These are phyloP conservation scores for Pleoardoris graminearum DNA, from an alignment of 2,329 filamentous ascomycete species.

Conservation along the genomic window DNA sequence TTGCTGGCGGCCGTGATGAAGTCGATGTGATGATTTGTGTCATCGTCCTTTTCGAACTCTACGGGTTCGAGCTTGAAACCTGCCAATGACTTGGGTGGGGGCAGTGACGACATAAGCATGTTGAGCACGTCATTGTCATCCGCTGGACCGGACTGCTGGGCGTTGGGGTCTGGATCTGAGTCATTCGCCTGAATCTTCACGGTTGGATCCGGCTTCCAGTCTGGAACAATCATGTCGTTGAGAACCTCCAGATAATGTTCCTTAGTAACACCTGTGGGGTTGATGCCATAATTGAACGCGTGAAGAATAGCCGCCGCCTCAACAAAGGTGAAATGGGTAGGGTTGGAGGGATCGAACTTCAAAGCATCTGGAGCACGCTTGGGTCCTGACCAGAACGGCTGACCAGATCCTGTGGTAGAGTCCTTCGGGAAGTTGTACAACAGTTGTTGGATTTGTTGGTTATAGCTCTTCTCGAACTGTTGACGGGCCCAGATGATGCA, in stretches of 20 bases:
- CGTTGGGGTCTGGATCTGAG: conserved; percentile 90
- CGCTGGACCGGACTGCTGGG: conserved; percentile 58
- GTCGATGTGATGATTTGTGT: conserved; percentile 97
- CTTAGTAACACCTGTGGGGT: conserved; percentile 73
- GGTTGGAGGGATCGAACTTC: conserved; percentile 83
- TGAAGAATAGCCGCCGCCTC: conserved; percentile 89
- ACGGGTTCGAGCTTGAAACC: conserved; percentile 90
- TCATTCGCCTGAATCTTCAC: conserved; percentile 98
- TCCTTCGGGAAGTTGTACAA: conserved; percentile 98
- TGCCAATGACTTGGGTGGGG: conserved; percentile 76
- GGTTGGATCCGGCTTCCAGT: conserved; percentile 85
- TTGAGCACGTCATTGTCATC: conserved; percentile 78
- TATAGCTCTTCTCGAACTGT: conserved; percentile 95
- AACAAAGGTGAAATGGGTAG: conserved; percentile 85
- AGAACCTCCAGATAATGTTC: conserved; percentile 77
- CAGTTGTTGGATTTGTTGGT: conserved; percentile 93
- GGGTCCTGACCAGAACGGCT: conserved; percentile 96
- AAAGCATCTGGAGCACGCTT: conserved; percentile 93
- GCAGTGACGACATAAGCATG: conserved; percentile 71
- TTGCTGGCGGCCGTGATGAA: conserved; percentile 99
- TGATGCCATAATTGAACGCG: conserved; percentile 97
- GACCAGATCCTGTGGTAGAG: conserved; percentile 81
- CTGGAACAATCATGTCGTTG: conserved; percentile 91
- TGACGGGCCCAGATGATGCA: conserved; percentile 94
- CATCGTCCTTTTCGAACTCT: conserved; percentile 98